Conservation (phyloP, 805 yeast genomes). For the Yarrowia alimentaria region DNA sequence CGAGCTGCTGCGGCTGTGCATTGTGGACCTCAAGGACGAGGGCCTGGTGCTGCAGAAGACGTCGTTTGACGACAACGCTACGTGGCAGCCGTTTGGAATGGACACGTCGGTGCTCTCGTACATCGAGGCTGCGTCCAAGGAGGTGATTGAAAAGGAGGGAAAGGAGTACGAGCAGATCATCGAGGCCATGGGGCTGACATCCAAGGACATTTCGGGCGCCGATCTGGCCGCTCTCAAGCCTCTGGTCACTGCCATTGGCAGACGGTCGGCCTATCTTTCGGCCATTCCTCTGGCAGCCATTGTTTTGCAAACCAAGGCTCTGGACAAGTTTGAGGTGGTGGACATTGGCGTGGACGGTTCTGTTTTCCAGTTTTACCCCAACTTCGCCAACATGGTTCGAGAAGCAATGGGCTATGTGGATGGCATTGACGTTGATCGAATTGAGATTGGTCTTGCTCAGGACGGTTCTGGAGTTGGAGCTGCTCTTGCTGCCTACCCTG, state of each 20-base stretch:
- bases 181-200: slow-evolving; percentile 79
- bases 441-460: slow-evolving; percentile 73
- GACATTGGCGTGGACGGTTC: slow-evolving; percentile 97
- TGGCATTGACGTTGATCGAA: slow-evolving; percentile 39
- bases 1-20: slow-evolving; percentile 72
- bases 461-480: slow-evolving; percentile 99
- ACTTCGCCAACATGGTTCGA: slow-evolving; percentile 74
- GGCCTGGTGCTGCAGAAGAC: slow-evolving; percentile 53
- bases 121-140: slow-evolving; percentile 71
- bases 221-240: slow-evolving; percentile 75
- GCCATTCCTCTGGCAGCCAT: slow-evolving; percentile 90
- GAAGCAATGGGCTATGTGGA: slow-evolving; percentile 55
- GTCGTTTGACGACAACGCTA: slow-evolving; percentile 31
- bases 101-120: slow-evolving; percentile 82
- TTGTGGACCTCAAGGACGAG: slow-evolving; percentile 60
- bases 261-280: slow-evolving; percentile 84
- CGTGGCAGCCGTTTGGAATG: slow-evolving; percentile 37
- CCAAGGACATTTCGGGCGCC: slow-evolving; percentile 59
- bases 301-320: slow-evolving; percentile 61
- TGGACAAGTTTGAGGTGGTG: slow-evolving; percentile 67
- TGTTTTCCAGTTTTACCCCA: slow-evolving; percentile 90
- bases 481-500: slow-evolving; percentile 73
- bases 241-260: slow-evolving; percentile 74
- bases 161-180: slow-evolving; percentile 79
- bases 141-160: slow-evolving; percentile 56